Base-by-base conservation (phyloP, 2,329 filamentous ascomycete genomes). In the Penicillium sp. region DNA sequence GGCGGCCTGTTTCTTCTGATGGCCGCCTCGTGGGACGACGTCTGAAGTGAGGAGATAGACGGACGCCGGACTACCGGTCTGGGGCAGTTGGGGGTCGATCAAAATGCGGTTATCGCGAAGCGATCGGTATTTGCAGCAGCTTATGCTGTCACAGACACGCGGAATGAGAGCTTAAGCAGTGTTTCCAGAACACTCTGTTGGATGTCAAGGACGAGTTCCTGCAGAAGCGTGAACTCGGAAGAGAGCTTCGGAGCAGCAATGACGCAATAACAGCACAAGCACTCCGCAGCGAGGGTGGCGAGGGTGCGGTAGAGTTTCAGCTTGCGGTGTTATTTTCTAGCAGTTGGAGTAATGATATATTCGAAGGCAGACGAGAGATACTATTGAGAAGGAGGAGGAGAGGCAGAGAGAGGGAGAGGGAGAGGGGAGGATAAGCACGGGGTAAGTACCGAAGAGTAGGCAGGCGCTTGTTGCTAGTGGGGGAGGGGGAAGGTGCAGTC, bases 181-280 rank as follows among this genome's bases (percentile, higher is more conserved):
- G 56, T 52, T 52, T 42, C 56, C 56, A 47, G 52, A 52, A 52
- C 56, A 59, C 52, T 16, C 24, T 21, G 47, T n/a, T 20, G 43
- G 35, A 24, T 21, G 45, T 47, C 26, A 23, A 9, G 24, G 14
- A 30, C 5, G 16, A 21, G 38, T 42, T 52, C 23, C 28, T 28
- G 12, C 14, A 47, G 45, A 21, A 23, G 43, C 20, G 24, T n/a
- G 45, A 2, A 30, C 26, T 28, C 26, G 26, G 26, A 4, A 24
- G 45, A 28, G 26, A 14, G 16, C 21, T 20, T 30, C 28, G 46
- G 23, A 20, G 18, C 23, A 28, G n/a, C 23, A 48, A 48, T 48
- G 46, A 48, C 28, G 46, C 46, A 48, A 48, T 33, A 48, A n/a
- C 46, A 33, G 20, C 30, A 48, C 24, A 33, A 26, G 24, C 24